These are phyloP conservation scores for Agapanthus africanus DNA, from an alignment of 106 monocot genomes.

Conservation along the genomic window DNA sequence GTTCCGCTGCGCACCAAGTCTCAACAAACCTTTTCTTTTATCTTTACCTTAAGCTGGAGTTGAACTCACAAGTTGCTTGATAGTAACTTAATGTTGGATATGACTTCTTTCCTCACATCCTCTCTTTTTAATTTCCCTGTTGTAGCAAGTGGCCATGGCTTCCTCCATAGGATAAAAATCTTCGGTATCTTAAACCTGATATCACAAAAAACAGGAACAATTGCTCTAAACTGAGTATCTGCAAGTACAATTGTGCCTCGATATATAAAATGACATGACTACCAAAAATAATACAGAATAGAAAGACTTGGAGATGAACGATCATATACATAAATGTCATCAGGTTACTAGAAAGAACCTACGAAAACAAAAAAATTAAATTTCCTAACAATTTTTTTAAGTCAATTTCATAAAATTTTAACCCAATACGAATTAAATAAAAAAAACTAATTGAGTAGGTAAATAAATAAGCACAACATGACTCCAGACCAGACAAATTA, in stretches of 20 bases:
- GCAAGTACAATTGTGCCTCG: not conserved
- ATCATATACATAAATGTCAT: not conserved
- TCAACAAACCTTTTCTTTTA: too few species aligned
- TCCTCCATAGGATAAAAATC: constrained; percentile 45
- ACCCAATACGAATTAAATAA: not conserved
- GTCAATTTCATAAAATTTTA: too few species aligned
- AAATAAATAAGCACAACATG: not conserved
- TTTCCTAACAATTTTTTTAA: too few species aligned
- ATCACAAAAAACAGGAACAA: not conserved
- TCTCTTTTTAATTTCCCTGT: constrained; percentile 89
- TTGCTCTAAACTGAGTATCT: not conserved
- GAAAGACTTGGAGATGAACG: not conserved
- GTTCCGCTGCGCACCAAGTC: too few species aligned
- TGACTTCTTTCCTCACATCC: constrained; percentile 48
- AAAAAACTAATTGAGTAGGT: not conserved
- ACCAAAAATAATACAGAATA: not conserved
- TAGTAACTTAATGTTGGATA: constrained; percentile 27
- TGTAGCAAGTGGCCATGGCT: constrained; percentile 56
- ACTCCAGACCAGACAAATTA: not conserved
- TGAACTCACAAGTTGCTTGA: too few species aligned
- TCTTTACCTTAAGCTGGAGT: too few species aligned
- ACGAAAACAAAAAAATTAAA: not conserved
- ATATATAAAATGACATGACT: not conserved
- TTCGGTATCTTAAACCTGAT: constrained; percentile 87
- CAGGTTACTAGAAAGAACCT: not conserved